Base-by-base conservation (phyloP, 768 basidiomycete genomes). In the Lanmaoa rubissima region DNA sequence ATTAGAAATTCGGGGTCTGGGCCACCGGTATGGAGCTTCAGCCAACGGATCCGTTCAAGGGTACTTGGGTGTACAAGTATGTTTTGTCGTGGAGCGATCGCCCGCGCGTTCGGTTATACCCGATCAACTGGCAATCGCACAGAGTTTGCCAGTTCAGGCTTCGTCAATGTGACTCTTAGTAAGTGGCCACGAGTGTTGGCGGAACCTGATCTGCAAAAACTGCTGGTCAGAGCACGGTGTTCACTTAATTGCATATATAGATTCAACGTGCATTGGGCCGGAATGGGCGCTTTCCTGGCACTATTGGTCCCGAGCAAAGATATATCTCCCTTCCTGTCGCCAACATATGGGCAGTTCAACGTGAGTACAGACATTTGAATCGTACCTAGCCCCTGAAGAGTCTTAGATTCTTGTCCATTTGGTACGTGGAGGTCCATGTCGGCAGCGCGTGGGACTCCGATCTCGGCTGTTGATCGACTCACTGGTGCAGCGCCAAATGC, bases 371-470 rank as follows among this genome's bases (percentile, higher is more conserved):
- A 10, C 34, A 38, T n/a, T 31, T 36, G 16, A 12, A 14, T n/a
- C 28, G 32, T 44, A 34, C 26, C 9, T 42, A 40, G 10, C 44
- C 53, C 51, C 45, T 62, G 35, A 55, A 42, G 16, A 8, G 45
- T 19, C 28, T 28, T 19, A 35, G 34, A 60, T 12, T 26, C 21
- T 31, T 26, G 9, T 45, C 38, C 48, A 28, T 19, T 52, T 24
- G 38, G 11, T 28, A 19, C 28, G 8, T 26, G 16, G 26, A 53
- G 16, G 42, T 36, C 39, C 6, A 52, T 61, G 51, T 61, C 60
- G 60, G 65, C 66, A 65, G 32, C 45, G 36, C 60, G 66, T 68
- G 55, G 52, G 61, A 66, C 40, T 41, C 56, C 44, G 60, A 53
- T 40, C 51, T 68, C 63, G 62, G 57, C 38, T 66, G 50, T 46